phyloP scores from a whole-genome alignment of 2,329 filamentous ascomycete genomes.

The Scedosporium apiospermum region DNA sequence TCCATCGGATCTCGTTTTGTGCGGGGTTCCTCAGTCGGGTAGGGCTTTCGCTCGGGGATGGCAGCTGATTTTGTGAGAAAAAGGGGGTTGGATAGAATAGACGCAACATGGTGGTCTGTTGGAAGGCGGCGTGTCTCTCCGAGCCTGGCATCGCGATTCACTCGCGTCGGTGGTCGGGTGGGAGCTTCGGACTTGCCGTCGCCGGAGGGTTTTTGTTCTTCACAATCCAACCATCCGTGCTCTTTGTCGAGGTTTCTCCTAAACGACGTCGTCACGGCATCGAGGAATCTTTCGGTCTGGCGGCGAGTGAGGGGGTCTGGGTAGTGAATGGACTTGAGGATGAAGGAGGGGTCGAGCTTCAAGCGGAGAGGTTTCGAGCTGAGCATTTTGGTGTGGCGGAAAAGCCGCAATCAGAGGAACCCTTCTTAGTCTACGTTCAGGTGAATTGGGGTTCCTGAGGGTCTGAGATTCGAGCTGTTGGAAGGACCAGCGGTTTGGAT shows the following conservation, averaged over 20 bases:
- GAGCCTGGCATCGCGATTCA: not conserved
- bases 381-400: not conserved
- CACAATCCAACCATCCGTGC: conserved; percentile 33
- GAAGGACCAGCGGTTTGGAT: not conserved
- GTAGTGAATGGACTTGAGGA: conserved; percentile 39
- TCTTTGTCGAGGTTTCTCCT: conserved; percentile 48
- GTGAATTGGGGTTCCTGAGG: too few relatives aligned
- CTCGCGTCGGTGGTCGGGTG: not conserved
- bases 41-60: not conserved
- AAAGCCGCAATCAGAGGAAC: not conserved
- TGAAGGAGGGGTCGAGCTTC: conserved; percentile 11
- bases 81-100: conserved; percentile 48
- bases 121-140: conserved; percentile 21
- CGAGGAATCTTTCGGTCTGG: conserved; percentile 45
- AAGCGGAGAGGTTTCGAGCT: not conserved
- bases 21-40: conserved; percentile 11
- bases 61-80: conserved; percentile 30
- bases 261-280: conserved; percentile 47
- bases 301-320: conserved; percentile 39
- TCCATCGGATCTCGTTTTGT: conserved; percentile 36
- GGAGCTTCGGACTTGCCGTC: conserved; percentile 10
- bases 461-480: not conserved
- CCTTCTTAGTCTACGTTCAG: too few relatives aligned
- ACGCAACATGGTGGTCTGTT: conserved; percentile 42
- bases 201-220: conserved; percentile 14